Evolutionary conservation across 2,329 filamentous ascomycete genomes (phyloP).

Genomic region (Scorias spongiosa): DNA sequence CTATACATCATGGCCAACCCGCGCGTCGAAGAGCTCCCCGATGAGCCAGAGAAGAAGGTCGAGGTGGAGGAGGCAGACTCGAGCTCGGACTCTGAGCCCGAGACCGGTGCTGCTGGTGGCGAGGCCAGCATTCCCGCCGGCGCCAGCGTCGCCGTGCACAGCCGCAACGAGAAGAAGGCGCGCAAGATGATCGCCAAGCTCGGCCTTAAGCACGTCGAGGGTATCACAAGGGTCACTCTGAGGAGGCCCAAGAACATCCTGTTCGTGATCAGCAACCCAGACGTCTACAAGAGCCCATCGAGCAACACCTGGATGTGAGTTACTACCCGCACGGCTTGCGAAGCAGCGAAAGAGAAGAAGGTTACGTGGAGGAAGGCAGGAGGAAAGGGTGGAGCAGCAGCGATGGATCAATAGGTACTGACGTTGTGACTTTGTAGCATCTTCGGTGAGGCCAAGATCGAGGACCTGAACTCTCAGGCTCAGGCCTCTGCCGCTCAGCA

Average conservation of each 20-base stretch:
- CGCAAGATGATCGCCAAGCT: conserved; percentile 98
- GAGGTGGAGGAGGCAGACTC: conserved; percentile 59
- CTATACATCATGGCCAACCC: conserved; percentile 75
- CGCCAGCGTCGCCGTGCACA: conserved; percentile 82
- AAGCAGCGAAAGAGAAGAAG: background rate
- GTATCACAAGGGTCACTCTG: conserved; percentile 95
- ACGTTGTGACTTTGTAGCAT: conserved; percentile 44
- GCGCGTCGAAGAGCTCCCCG: conserved; percentile 92
- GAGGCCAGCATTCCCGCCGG: conserved; percentile 63
- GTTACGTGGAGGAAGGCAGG: background rate
- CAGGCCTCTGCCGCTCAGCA: conserved; percentile 93
- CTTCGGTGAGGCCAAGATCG: conserved; percentile 99
- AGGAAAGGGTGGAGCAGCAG: background rate
- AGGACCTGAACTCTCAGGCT: conserved; percentile 97
- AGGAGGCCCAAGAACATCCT: conserved; percentile 98
- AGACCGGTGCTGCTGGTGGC: conserved; percentile 53
- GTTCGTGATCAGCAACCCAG: conserved; percentile 98
- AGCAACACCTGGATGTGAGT: conserved; percentile 99
- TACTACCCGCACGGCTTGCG: background rate
- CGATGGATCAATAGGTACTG: background rate
- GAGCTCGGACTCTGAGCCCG: conserved; percentile 56
- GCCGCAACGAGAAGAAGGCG: conserved; percentile 99
- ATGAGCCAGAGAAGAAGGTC: conserved; percentile 67
- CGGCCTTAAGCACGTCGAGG: conserved; percentile 86
- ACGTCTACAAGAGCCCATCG: conserved; percentile 98